Conservation (phyloP, 805 yeast species). For the Cyberlindnera euphorbiae region DNA sequence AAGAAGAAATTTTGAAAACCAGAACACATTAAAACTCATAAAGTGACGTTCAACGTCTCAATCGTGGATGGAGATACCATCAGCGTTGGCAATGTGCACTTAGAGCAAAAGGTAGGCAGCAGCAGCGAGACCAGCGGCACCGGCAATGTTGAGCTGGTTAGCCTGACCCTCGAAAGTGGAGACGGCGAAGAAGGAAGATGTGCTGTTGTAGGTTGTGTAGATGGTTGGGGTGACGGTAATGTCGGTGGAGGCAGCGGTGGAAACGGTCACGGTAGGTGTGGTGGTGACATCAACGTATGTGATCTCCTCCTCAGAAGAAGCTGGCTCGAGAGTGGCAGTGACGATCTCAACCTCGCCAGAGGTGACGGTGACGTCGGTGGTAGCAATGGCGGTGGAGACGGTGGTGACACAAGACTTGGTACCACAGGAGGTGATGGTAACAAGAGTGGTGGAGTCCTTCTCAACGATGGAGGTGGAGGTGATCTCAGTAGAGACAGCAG, state of each 20-base stretch:
- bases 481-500: conserved; percentile 20
- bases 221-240: conserved; percentile 35
- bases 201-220: conserved; percentile 28
- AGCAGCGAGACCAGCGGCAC: conserved; percentile 26
- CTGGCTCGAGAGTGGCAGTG: conserved; percentile 18
- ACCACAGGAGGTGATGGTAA: conserved; percentile 28
- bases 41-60: too few relatives aligned
- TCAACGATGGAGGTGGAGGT: conserved; percentile 20
- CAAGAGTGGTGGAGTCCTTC: conserved; percentile 16
- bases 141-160: conserved; percentile 18
- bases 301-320: conserved; percentile 29
- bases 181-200: conserved; percentile 13
- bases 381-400: conserved; percentile 18
- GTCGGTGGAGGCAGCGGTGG: conserved; percentile 41
- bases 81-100: not conserved
- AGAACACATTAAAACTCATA: conserved; percentile 4
- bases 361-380: conserved; percentile 20
- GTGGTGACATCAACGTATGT: conserved; percentile 36
- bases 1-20: conserved; percentile 2
- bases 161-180: conserved; percentile 23
- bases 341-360: conserved; percentile 19
- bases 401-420: conserved; percentile 19
- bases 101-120: conserved; percentile 27
- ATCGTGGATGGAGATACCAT: too few relatives aligned
- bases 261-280: conserved; percentile 33